Evolutionary conservation across 352 stramenopile genomes (phyloP), one percentile per base, ranked within the genome.

Genomic region (Phytophthora hibernalis): DNA sequence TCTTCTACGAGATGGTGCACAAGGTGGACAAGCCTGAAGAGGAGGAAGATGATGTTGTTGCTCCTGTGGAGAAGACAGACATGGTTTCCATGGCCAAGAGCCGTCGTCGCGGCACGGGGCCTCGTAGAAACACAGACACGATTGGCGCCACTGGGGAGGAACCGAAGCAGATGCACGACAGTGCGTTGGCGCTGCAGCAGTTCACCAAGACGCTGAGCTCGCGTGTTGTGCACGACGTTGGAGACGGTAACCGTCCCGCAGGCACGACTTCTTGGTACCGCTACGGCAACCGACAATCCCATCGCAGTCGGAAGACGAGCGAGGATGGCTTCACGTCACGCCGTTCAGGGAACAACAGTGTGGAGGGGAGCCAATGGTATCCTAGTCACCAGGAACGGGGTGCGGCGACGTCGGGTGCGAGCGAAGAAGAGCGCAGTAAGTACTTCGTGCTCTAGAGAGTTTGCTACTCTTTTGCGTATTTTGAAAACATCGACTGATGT

Each of bases 1-100:
- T 95, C 9, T 96, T 96, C 44, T 89, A 80, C 47, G 88, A 96
- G 72, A 96, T 96, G 88, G 74, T 94, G 24, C 80, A 92, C 77
- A 91, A 90, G 75, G 85, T 80, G 43, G 83, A 90, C 2, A 76
- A 72, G 33, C 61, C 76, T 1, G 63, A 80, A 26, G 82, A 89
- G 18, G 79, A 87, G 15, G 77, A 89, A 30, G 65, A 79, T 35
- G 21, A 38, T 10, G 61, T 31, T 10, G 21, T 44, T 10, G 61
- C 38, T 10, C 33, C 63, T 26, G 31, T 67, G 11, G 71, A 78
- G 31, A 72, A 54, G 40, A 20, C 61, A 11, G 58, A 76, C 15
- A 73, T 79, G 61, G 54, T 79, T 49, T 67, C 67, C 12, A 74
- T 74, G 65, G 38, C 22, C 24, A 79, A 74, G 47, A 74, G 67